A percentile compares a stretch with the other conserved stretches of the same genome.
phyloP scores from a whole-genome alignment of 139 green algal genomes.

The Closterium sp. region DNA sequence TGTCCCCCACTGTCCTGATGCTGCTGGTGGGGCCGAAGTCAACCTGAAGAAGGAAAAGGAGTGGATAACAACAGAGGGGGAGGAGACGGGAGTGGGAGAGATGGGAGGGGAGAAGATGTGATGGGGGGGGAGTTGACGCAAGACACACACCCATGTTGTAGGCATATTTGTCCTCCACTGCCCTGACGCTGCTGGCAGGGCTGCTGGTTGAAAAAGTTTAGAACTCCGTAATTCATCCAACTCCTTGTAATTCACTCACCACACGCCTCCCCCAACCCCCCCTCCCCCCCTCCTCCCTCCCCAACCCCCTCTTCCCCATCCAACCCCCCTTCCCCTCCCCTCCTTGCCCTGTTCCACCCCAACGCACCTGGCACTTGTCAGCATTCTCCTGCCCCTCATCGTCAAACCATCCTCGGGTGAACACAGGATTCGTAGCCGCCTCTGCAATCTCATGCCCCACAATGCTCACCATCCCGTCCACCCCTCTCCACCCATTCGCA shows the following conservation, averaged over 20 bases:
- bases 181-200: neutral
- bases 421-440: neutral
- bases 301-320: no score
- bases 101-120: no score
- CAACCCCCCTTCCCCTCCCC: neutral
- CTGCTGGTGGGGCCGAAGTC: neutral
- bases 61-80: no score
- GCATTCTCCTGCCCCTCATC: neutral
- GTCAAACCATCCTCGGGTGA: neutral
- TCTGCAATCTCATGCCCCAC: neutral
- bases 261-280: no score
- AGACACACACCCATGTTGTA: neutral
- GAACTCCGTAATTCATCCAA: no score
- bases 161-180: neutral
- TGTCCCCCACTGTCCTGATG: neutral
- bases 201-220: no score
- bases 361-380: neutral
- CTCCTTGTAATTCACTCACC: no score
- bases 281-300: no score
- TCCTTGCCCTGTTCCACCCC: neutral
- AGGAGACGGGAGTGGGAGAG: no score
- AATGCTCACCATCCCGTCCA: neutral
- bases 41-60: no score
- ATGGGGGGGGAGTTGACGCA: no score
- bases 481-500: neutral